phyloP scores from a whole-genome alignment of 768 basidiomycete species.

The Coprinopsis sp. region DNA sequence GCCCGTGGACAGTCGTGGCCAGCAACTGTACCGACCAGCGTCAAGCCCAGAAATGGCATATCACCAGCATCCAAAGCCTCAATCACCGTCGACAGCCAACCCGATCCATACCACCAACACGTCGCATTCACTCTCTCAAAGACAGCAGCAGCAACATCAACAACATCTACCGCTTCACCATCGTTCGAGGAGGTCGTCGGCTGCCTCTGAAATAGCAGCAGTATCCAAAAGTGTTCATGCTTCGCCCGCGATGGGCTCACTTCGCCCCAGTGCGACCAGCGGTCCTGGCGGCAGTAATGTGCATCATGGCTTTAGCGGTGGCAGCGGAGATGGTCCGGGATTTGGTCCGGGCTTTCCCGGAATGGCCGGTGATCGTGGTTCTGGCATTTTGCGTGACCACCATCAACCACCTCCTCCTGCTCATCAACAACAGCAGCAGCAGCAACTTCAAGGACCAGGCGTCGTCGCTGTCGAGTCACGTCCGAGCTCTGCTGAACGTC shows the following conservation, averaged over 20 bases:
- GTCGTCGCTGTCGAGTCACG: neutral
- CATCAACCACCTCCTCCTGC: slow-evolving; percentile 1
- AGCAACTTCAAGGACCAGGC: slow-evolving; percentile 3
- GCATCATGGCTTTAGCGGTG: neutral
- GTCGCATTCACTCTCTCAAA: neutral
- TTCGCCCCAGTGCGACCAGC: neutral
- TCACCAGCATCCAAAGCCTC: no score
- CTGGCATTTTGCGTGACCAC: slow-evolving; percentile 8
- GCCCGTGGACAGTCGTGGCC: no score
- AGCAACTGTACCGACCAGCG: no score
- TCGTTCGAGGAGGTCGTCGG: neutral
- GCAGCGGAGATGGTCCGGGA: neutral
- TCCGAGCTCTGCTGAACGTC: neutral
- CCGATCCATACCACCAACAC: neutral
- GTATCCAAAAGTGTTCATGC: neutral
- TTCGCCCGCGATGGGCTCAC: slow-evolving; percentile 2
- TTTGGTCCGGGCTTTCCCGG: neutral
- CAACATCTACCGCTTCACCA: neutral
- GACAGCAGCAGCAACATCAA: neutral
- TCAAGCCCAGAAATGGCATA: no score
- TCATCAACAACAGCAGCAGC: neutral
- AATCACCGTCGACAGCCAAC: no score
- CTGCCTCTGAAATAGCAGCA: neutral
- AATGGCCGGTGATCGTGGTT: slow-evolving; percentile 3
- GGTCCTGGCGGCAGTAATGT: slow-evolving; percentile 1